A percentile compares a stretch with the other conserved stretches of the same genome.
Evolutionary conservation across 1,139 yeast genomes (phyloP).

Genomic region (Suhomyces guaymorum): DNA sequence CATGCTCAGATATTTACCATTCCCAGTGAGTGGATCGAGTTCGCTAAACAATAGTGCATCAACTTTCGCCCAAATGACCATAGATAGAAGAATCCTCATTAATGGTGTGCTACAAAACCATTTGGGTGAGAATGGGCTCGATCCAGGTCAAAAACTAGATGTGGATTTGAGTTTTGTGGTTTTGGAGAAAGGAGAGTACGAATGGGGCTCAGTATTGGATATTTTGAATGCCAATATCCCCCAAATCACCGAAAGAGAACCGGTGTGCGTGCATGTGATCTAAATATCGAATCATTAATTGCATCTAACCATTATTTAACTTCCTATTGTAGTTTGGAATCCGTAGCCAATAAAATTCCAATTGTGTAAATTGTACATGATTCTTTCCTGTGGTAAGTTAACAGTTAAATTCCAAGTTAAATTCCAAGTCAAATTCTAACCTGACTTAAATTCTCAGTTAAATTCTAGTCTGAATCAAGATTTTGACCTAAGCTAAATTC

Average conservation of each 20-base stretch:
- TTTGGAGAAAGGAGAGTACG: constrained; percentile 71
- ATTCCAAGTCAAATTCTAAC: too few species aligned
- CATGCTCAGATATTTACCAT: constrained; percentile 65
- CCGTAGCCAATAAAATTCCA: too few species aligned
- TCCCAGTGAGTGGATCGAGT: constrained; percentile 28
- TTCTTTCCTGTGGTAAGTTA: too few species aligned
- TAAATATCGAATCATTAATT: too few species aligned
- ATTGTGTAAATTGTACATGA: too few species aligned
- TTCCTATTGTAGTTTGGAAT: too few species aligned
- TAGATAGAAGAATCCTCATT: constrained; percentile 55
- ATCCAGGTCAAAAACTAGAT: constrained; percentile 42
- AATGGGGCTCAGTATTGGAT: constrained; percentile 76
- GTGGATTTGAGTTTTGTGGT: constrained; percentile 58
- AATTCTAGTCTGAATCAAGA: too few species aligned
- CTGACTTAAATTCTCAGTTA: too few species aligned
- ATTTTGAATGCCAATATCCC: constrained; percentile 26
- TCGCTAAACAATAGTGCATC: constrained; percentile 15
- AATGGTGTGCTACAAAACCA: constrained; percentile 69
- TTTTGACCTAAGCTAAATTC: too few species aligned
- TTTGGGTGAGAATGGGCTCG: constrained; percentile 35
- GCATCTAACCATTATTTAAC: too few species aligned
- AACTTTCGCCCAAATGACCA: constrained; percentile 26
- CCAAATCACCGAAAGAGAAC: constrained; percentile 34
- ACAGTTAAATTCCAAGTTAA: too few species aligned
- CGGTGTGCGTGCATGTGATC: constrained; percentile 19